Evolutionary conservation across 2,329 filamentous ascomycete species (phyloP).

Genomic region (Epichloe bromicola): DNA sequence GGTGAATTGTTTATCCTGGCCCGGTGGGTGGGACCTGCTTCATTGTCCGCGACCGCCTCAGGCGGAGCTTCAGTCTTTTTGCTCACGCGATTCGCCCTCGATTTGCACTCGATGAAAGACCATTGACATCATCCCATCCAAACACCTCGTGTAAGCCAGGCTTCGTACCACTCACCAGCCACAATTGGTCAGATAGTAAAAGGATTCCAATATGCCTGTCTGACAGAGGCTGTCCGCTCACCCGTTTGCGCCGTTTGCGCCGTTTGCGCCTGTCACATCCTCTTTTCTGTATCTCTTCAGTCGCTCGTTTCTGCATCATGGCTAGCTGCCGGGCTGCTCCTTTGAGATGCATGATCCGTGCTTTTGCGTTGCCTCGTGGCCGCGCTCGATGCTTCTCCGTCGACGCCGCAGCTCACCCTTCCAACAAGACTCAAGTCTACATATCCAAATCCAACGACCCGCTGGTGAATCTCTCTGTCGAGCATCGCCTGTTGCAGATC

Average conservation of each 20-base stretch:
- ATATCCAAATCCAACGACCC: conserved; percentile 58
- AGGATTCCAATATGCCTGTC: no score
- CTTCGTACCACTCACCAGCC: no score
- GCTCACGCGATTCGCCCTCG: no score
- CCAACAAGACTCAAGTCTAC: conserved; percentile 52
- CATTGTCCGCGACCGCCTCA: no score
- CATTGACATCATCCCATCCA: no score
- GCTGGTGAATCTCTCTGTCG: conserved; percentile 83
- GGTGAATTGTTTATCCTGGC: not conserved
- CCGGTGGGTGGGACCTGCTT: not conserved
- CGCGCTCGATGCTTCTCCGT: conserved; percentile 18
- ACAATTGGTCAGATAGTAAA: no score
- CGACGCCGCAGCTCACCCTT: conserved; percentile 26
- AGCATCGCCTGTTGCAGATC: conserved; percentile 75
- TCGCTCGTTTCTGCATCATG: not conserved
- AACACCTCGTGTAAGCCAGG: no score
- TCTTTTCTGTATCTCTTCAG: not conserved
- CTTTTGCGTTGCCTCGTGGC: not conserved
- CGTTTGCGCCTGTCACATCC: not conserved
- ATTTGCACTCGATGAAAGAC: no score
- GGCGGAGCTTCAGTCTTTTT: no score
- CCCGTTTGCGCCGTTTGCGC: no score
- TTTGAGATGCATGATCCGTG: not conserved
- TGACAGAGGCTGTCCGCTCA: no score
- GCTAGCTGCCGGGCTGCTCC: not conserved